phyloP scores from a whole-genome alignment of 2,329 filamentous ascomycete genomes.

The Colletotrichum agaves region DNA sequence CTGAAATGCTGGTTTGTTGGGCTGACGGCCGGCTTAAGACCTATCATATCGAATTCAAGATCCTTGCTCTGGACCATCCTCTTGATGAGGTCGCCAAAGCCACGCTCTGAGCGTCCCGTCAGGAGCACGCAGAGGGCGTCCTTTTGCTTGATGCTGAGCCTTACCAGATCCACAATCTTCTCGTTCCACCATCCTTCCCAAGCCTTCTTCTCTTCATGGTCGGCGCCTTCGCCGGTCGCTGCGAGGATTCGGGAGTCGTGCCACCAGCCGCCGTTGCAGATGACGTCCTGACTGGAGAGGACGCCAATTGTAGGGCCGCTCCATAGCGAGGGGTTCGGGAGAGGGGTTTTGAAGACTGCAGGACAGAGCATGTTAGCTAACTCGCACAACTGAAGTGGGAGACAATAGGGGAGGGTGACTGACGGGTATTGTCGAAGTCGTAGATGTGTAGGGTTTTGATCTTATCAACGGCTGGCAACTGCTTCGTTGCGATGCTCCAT shows the following conservation, averaged over 20 bases:
- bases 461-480: conserved; percentile 71
- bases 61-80: conserved; percentile 82
- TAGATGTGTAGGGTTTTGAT: conserved; percentile 91
- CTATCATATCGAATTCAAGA: conserved; percentile 88
- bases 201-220: conserved; percentile 81
- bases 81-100: conserved; percentile 82
- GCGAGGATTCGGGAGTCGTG: conserved; percentile 89
- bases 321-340: conserved; percentile 92
- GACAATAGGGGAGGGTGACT: not conserved
- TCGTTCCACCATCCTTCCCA: conserved; percentile 99
- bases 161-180: conserved; percentile 82
- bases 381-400: not conserved
- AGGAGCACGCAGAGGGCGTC: conserved; percentile 87
- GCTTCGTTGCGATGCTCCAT: conserved; percentile 83
- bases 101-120: conserved; percentile 83
- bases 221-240: conserved; percentile 84
- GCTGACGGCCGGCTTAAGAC: conserved; percentile 85
- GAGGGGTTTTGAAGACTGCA: conserved; percentile 87
- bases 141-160: conserved; percentile 83
- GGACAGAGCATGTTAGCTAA: conserved; percentile 12
- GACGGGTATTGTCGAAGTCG: conserved; percentile 96
- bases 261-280: conserved; percentile 95
- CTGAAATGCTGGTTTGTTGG: conserved; percentile 82
- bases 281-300: conserved; percentile 78
- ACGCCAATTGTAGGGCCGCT: conserved; percentile 79